Conservation (phyloP, 495 filamentous ascomycete species). For the Extremus antarcticus region DNA sequence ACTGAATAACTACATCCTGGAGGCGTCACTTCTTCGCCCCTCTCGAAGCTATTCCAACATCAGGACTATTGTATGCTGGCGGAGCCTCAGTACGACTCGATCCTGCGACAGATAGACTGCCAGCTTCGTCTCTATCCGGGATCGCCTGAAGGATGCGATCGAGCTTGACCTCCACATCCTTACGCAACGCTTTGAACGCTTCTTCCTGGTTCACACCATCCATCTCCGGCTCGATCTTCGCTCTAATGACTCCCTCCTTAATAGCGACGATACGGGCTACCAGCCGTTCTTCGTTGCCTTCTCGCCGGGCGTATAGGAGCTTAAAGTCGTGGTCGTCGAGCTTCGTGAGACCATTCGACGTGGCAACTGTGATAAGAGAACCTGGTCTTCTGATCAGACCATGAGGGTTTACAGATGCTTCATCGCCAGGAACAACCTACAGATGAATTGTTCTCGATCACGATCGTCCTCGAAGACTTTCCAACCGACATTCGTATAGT, state of each 20-base stretch:
- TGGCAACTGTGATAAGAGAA: slow-evolving; percentile 2
- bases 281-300: neutral
- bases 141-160: slow-evolving; percentile 9
- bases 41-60: too few species aligned
- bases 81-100: neutral
- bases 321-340: slow-evolving; percentile 9
- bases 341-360: slow-evolving; percentile 4
- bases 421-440: neutral
- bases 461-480: slow-evolving; percentile 3
- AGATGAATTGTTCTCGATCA: slow-evolving; percentile 11
- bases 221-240: slow-evolving; percentile 8
- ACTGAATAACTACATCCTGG: too few species aligned
- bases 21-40: too few species aligned
- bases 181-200: slow-evolving; percentile 7
- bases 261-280: slow-evolving; percentile 14
- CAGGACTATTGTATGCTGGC: neutral
- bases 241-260: slow-evolving; percentile 8
- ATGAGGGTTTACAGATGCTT: neutral
- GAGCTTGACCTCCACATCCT: slow-evolving; percentile 13
- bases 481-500: neutral
- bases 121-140: neutral
- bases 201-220: slow-evolving; percentile 11
- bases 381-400: neutral
- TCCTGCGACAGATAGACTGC: neutral
- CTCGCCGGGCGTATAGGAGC: slow-evolving; percentile 12